Evolutionary conservation across 192 early-diverging fungal genomes (phyloP), one percentile per base, ranked within the genome.

Genomic region (Pilaira anomala): DNA sequence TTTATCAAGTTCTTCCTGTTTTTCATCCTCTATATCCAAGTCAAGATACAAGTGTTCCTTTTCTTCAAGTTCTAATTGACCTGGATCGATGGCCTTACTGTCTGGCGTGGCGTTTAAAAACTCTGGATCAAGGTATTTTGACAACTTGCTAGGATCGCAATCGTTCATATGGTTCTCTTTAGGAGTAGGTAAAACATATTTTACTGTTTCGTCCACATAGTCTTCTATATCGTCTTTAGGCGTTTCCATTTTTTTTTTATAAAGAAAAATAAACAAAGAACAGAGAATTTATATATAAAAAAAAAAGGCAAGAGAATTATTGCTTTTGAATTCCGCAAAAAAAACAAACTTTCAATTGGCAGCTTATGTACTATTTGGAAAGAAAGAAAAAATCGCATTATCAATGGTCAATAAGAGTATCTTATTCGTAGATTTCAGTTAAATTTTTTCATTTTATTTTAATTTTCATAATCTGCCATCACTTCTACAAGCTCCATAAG

Each of bases 401-500:
- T n/a, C n/a, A n/a, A n/a, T n/a, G n/a, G n/a, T n/a, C n/a, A n/a
- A n/a, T n/a, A n/a, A n/a, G n/a, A n/a, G n/a, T n/a, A n/a, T n/a
- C n/a, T n/a, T n/a, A n/a, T n/a, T n/a, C n/a, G n/a, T n/a, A n/a
- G n/a, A n/a, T n/a, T n/a, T n/a, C n/a, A n/a, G n/a, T n/a, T n/a
- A n/a, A n/a, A n/a, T n/a, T n/a, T n/a, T n/a, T 40, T 40, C 12
- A 8, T 16, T 30, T 39, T 14, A 29, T 18, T 46, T 21, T 59
- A 60, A 16, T 50, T 50, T 18, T 73, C 66, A 44, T 67, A 68
- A 30, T 76, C 67, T 16, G 59, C 59, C 71, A 76, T 76, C 7
- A 79, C 46, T 50, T 76, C 78, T 66, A 69, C 65, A 25, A 79
- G 29, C 22, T 76, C 68, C 49, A 76, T 58, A 40, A 79, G 41